Base-by-base conservation (phyloP, 1,139 yeast genomes). In the Candida sanyaensis region DNA sequence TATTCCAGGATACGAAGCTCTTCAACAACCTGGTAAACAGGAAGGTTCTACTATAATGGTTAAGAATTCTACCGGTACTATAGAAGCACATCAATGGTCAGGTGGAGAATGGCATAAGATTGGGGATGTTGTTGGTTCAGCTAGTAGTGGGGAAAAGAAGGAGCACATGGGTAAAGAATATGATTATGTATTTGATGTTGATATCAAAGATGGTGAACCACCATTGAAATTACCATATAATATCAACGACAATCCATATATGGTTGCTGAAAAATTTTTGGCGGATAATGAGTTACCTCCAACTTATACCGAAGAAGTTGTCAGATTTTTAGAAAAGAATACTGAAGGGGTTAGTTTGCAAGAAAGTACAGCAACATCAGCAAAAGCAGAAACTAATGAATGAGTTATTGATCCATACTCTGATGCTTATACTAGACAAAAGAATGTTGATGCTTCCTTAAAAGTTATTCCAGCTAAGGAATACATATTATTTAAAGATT, bases 101-200 rank as follows among this genome's bases (percentile, higher is more conserved):
- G 80, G 80, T 4, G 77, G 76, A 10, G 69, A 73, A 47, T 95
- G 99, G 99, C 63, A 72, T 36, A 91, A 91, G 61, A 83, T 93
- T 45, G 99, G 99, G 5, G 97, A 92, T 59, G 97, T 95, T 26
- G 95, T 92, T 7, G 84, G 87, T 6, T 75, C 85, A 0, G 73
- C 83, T 2, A 77, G 74, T 34, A 69, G 77, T 5, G 68, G 71
- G 2, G 76, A 78, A 48, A 90, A 90, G 61, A 73, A 74, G 32
- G 79, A 75, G 41, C 84, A 70, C 58, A 74, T 84, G 37, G 98
- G 97, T 5, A 71, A 80, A 50, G 78, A 76, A 58, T 95, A 89
- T 71, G 99, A 95, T 65, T 95, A 81, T 61, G 96, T 95, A 6
- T 93, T 95, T 69, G 97, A 95, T 64, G 98, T 95, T 26, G 98